Evolutionary conservation across 768 basidiomycete species (phyloP), one percentile per base, ranked within the genome.

Genomic region (Naganishia randhawae): DNA sequence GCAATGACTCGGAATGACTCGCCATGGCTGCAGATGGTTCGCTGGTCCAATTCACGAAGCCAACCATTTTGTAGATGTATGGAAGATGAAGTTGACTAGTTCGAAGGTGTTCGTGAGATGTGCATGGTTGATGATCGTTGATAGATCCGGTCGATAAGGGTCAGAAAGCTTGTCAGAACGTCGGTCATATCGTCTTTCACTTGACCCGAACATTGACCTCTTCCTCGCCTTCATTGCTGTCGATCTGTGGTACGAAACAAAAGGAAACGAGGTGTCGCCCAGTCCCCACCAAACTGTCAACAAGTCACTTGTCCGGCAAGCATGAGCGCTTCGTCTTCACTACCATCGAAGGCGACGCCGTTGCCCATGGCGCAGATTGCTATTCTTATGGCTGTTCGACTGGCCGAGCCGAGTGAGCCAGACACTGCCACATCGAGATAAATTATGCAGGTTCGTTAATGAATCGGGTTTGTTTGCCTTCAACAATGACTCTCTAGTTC

Each of bases 321-420:
- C n/a, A n/a, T n/a, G n/a, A n/a, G n/a, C n/a, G n/a, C n/a, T n/a
- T n/a, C n/a, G n/a, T n/a, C n/a, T n/a, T n/a, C n/a, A n/a, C n/a
- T 66, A 37, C 50, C 31, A 17, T n/a, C 39, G 16, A 55, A 55
- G 25, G 33, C 45, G 16, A 69, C 67, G 4, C 67, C 67, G 13
- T 37, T 73, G 25, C 72, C 72, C 7, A 27, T 65, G 19, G 55
- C 67, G 29, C 78, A 79, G 51, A 69, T 79, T 17, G 74, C 72
- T 4, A 72, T 75, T 22, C 68, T 79, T 41, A 77, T 79, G 77
- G 65, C 71, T 17, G 73, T 73, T 0, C 67, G 78, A 33, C 69
- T 79, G 53, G 78, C 78, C 7, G 78, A 79, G 48, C 78, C 78
- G 11, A 77, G 77, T 79, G 50, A 71, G 77, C 74, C 37, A 14